Evolutionary conservation across 2,329 filamentous ascomycete genomes (phyloP).

Genomic region (Leptosphaerulina australis): DNA sequence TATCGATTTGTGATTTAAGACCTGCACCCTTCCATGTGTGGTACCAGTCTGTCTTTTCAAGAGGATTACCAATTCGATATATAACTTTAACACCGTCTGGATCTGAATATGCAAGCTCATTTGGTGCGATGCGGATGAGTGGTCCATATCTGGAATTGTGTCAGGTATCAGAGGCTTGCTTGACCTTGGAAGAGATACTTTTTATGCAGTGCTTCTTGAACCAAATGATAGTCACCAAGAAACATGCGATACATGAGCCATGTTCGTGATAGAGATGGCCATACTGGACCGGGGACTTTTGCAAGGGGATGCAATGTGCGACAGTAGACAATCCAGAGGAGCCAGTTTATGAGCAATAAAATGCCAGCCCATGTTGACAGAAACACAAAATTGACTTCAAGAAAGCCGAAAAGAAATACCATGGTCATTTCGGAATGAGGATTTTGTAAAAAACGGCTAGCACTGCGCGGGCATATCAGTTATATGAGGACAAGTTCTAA

Average conservation of each 20-base stretch:
- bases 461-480: neutral
- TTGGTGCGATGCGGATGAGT: slow-evolving; percentile 55
- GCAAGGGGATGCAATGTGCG: slow-evolving; percentile 30
- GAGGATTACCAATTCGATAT: slow-evolving; percentile 27
- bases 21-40: slow-evolving; percentile 27
- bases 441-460: too few relatives aligned
- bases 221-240: slow-evolving; percentile 29
- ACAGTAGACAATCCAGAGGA: slow-evolving; percentile 24
- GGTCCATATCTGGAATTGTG: slow-evolving; percentile 18
- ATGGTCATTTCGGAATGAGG: neutral
- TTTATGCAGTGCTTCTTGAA: slow-evolving; percentile 21
- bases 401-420: neutral
- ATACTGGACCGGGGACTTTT: slow-evolving; percentile 30
- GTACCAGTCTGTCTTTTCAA: slow-evolving; percentile 36
- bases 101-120: slow-evolving; percentile 43
- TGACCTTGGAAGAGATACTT: neutral
- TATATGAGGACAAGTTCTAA: neutral
- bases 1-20: slow-evolving; percentile 23
- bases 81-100: slow-evolving; percentile 25
- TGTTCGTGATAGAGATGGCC: slow-evolving; percentile 32
- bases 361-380: neutral
- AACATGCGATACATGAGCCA: slow-evolving; percentile 34
- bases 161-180: neutral
- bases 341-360: slow-evolving; percentile 7
- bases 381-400: neutral